phyloP scores from a whole-genome alignment of 352 stramenopile species.

The Aphanomyces stellatus region DNA sequence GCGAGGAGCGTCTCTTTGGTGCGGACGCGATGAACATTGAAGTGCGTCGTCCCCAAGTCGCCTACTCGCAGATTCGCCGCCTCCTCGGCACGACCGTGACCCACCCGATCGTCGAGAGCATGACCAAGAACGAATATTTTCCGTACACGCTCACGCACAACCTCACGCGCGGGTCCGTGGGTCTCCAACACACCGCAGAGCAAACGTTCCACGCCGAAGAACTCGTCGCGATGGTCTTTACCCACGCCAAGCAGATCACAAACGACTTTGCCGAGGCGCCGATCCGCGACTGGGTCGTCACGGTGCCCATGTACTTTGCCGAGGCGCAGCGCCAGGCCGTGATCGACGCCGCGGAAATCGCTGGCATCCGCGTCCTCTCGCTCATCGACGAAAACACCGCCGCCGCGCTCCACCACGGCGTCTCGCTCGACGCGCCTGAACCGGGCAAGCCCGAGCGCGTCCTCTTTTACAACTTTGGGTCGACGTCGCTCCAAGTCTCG shows the following conservation, averaged over 20 bases:
- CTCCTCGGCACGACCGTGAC: constrained; percentile 81
- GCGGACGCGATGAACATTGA: constrained; percentile 89
- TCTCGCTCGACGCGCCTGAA: constrained; percentile 86
- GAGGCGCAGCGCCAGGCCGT: constrained; percentile 92
- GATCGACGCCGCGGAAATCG: constrained; percentile 91
- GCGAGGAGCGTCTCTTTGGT: constrained; percentile 91
- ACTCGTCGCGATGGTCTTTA: constrained; percentile 94
- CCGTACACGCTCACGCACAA: constrained; percentile 79
- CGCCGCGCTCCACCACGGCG: constrained; percentile 92
- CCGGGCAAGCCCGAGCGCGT: constrained; percentile 63
- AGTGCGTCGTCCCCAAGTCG: constrained; percentile 88
- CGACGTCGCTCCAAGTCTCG: constrained; percentile 82
- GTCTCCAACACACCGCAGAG: constrained; percentile 42
- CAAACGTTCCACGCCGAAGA: constrained; percentile 89
- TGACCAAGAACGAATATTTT: constrained; percentile 67
- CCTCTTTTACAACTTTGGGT: constrained; percentile 98
- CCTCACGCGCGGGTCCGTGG: constrained; percentile 56
- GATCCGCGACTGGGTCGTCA: constrained; percentile 93
- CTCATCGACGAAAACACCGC: constrained; percentile 98
- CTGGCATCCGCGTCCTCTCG: constrained; percentile 91
- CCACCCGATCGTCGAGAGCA: constrained; percentile 51
- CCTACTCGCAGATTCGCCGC: constrained; percentile 82
- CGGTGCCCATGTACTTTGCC: constrained; percentile 93
- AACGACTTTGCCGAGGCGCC: constrained; percentile 52
- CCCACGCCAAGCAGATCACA: constrained; percentile 81